Evolutionary conservation across 2,329 filamentous ascomycete genomes (phyloP).

Genomic region (Arachnomyces sp.): DNA sequence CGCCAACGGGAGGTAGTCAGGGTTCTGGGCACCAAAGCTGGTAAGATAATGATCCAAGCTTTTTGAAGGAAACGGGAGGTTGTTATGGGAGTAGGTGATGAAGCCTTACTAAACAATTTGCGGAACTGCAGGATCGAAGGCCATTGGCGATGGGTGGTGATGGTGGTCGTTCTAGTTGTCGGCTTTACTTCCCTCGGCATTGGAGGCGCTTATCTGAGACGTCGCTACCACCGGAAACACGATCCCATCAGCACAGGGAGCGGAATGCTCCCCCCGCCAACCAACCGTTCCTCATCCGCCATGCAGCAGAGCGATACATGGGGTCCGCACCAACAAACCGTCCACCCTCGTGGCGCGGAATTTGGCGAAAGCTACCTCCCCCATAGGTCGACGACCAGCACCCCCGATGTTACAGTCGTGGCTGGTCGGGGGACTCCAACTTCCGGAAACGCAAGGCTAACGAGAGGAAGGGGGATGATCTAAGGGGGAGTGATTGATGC

Average conservation of each 20-base stretch:
- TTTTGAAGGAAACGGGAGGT: too few species aligned
- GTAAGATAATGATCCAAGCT: constrained; percentile 10
- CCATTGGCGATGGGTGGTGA: constrained; percentile 74
- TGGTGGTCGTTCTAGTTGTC: constrained; percentile 66
- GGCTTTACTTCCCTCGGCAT: constrained; percentile 60
- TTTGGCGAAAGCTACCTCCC: neutral
- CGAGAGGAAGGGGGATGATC: too few species aligned
- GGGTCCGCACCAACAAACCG: constrained; percentile 2
- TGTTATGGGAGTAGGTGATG: too few species aligned
- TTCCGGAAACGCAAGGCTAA: too few species aligned
- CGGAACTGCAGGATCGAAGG: constrained; percentile 48
- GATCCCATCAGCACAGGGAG: constrained; percentile 9
- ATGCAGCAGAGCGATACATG: neutral
- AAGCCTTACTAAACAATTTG: neutral
- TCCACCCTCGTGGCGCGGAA: neutral
- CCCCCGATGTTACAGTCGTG: too few species aligned
- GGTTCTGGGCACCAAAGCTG: constrained; percentile 6
- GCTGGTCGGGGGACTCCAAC: too few species aligned
- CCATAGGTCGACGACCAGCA: neutral
- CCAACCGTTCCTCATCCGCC: too few species aligned
- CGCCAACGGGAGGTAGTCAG: neutral
- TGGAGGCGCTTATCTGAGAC: constrained; percentile 61
- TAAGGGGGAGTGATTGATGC: too few species aligned
- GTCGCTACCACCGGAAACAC: constrained; percentile 59
- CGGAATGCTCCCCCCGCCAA: too few species aligned